Evolutionary conservation across 805 yeast species (phyloP).

Genomic region (Metschnikowia picachoensis): DNA sequence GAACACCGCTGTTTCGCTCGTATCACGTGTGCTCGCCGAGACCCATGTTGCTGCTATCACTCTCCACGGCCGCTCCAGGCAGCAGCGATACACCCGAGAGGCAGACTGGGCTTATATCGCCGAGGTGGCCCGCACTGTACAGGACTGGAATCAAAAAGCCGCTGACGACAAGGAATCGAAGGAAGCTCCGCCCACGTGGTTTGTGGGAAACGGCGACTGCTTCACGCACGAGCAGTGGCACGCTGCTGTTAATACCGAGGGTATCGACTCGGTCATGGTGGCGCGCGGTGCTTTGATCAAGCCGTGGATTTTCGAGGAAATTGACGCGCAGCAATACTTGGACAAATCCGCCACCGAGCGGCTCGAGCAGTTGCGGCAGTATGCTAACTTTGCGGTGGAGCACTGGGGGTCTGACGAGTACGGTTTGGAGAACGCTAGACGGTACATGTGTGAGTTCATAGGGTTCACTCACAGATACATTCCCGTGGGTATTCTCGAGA

Average conservation of each 20-base stretch:
- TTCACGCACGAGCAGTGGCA: slow-evolving; percentile 88
- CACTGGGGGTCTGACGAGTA: slow-evolving; percentile 99
- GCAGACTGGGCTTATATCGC: slow-evolving; percentile 92
- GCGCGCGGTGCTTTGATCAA: slow-evolving; percentile 97
- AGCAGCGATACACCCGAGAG: slow-evolving; percentile 85
- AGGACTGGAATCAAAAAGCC: slow-evolving; percentile 52
- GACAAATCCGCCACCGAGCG: slow-evolving; percentile 92
- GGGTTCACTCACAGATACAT: slow-evolving; percentile 92
- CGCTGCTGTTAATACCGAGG: slow-evolving; percentile 56
- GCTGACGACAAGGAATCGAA: slow-evolving; percentile 56
- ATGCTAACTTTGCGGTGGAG: slow-evolving; percentile 76
- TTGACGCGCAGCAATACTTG: slow-evolving; percentile 80
- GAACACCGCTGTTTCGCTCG: slow-evolving; percentile 81
- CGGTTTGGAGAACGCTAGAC: slow-evolving; percentile 82
- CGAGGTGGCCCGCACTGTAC: slow-evolving; percentile 65
- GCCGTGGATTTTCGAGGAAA: slow-evolving; percentile 98
- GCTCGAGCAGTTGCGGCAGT: slow-evolving; percentile 65
- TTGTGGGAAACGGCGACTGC: slow-evolving; percentile 94
- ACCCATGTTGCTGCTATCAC: slow-evolving; percentile 88
- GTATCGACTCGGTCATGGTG: slow-evolving; percentile 92
- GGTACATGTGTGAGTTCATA: slow-evolving; percentile 90
- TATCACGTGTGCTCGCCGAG: slow-evolving; percentile 66
- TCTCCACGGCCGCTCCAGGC: slow-evolving; percentile 93
- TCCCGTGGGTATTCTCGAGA: slow-evolving; percentile 89
- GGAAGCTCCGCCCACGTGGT: slow-evolving; percentile 64